Percentiles rank a stretch among this genome's conserved stretches.
Evolutionary conservation across 1,139 yeast genomes (phyloP).

Genomic region (Candida frijolesensis): DNA sequence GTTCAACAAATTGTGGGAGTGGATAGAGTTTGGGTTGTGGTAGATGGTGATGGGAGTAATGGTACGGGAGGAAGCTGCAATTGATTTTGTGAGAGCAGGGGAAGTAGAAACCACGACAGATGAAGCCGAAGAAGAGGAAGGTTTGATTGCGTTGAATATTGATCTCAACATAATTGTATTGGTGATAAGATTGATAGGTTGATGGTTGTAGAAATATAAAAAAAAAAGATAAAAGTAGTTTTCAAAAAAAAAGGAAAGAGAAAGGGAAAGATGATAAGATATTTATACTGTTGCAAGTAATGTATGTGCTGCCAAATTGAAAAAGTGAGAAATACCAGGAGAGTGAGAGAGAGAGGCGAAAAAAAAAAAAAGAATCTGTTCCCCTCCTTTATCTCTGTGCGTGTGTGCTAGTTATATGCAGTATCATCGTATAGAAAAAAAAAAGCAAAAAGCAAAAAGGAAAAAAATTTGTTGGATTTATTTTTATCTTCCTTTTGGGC

Average conservation of each 20-base stretch:
- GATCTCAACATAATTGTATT: not conserved
- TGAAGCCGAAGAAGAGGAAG: too few species aligned
- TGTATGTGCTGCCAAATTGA: too few species aligned
- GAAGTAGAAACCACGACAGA: not conserved
- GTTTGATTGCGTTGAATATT: not conserved
- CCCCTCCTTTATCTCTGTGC: not conserved
- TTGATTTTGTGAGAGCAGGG: not conserved
- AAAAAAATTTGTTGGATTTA: not conserved
- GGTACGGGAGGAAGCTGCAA: not conserved
- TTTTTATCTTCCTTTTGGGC: too few species aligned
- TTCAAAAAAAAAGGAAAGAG: too few species aligned
- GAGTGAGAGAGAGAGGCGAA: not conserved
- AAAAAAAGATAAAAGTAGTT: too few species aligned
- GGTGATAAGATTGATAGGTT: not conserved
- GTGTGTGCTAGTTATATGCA: too few species aligned
- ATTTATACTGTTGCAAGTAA: too few species aligned
- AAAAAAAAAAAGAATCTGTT: not conserved
- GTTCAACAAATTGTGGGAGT: conserved; percentile 30
- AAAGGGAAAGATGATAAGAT: too few species aligned
- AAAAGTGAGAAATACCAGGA: too few species aligned
- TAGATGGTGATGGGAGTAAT: conserved; percentile 28
- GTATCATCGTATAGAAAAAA: not conserved
- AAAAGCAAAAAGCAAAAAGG: not conserved
- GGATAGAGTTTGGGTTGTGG: conserved; percentile 31
- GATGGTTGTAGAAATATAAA: too few species aligned